Evolutionary conservation across 106 monocot species (phyloP).

Genomic region (Narthecium ossifragum): DNA sequence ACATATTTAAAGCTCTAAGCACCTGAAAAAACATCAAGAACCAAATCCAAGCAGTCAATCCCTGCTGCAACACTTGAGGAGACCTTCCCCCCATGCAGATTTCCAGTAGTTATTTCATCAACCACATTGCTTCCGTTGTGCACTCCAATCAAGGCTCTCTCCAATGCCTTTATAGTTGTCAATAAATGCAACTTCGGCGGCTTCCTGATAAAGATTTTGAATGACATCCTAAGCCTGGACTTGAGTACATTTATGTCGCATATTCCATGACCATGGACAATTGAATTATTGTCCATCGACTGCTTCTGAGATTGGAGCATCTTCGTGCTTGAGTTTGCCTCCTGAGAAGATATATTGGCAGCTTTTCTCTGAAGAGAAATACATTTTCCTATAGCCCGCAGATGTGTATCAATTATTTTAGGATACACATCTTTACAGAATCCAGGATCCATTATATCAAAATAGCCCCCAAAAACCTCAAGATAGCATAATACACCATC

Average conservation of each 20-base stretch:
- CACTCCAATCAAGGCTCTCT: constrained; percentile 59
- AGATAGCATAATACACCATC: constrained; percentile 75
- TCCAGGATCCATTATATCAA: constrained; percentile 31
- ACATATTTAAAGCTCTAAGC: no score
- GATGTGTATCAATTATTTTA: constrained; percentile 48
- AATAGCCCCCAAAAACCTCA: constrained; percentile 42
- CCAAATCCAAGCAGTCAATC: constrained; percentile 61
- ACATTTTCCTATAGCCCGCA: constrained; percentile 79
- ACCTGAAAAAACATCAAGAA: constrained; percentile 78
- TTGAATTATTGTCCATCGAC: constrained; percentile 8
- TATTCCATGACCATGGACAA: constrained; percentile 11
- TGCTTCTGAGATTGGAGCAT: constrained; percentile 22
- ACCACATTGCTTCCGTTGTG: constrained; percentile 26
- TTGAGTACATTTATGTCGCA: constrained; percentile 42
- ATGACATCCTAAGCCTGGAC: constrained; percentile 53
- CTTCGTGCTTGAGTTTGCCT: constrained; percentile 45
- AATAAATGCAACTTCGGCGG: constrained; percentile 25
- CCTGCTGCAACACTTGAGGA: constrained; percentile 71
- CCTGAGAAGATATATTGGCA: constrained; percentile 66
- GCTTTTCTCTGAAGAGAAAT: constrained; percentile 67
- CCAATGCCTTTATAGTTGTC: constrained; percentile 49
- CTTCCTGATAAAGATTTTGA: constrained; percentile 43
- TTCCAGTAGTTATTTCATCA: constrained; percentile 47
- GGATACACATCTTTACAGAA: constrained; percentile 46
- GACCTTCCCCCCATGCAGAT: constrained; percentile 48